phyloP scores from a whole-genome alignment of 2,329 filamentous ascomycete genomes.

The Penicillium sp. region DNA sequence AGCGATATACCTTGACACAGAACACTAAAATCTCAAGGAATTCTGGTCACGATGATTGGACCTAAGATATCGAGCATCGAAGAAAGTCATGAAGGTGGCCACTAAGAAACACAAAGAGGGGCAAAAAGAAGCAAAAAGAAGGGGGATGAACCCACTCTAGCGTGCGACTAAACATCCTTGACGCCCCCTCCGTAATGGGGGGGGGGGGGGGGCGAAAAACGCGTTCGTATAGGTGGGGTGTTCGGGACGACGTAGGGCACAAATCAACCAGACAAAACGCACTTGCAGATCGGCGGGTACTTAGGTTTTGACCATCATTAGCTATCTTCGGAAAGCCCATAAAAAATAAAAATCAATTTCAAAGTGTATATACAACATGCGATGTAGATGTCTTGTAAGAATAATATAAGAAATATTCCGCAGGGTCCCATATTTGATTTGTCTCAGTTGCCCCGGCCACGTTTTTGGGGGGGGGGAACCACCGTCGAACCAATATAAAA shows the following conservation, averaged over 20 bases:
- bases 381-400: background rate
- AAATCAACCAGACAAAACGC: background rate
- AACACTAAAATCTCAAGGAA: background rate
- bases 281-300: conserved; percentile 6
- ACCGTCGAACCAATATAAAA: background rate
- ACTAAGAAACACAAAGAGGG: background rate
- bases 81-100: conserved; percentile 4
- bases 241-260: background rate
- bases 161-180: conserved; percentile 3
- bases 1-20: background rate
- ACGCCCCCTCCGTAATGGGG: conserved; percentile 1
- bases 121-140: conserved; percentile 3
- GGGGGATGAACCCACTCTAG: background rate
- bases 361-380: too few species aligned
- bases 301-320: background rate
- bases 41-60: background rate
- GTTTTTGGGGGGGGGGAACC: background rate
- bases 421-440: conserved; percentile 1
- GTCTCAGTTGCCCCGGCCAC: conserved; percentile 3
- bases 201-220: background rate
- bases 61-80: background rate
- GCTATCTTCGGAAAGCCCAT: background rate
- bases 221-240: conserved; percentile 2
- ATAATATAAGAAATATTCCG: background rate
- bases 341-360: background rate